These are phyloP conservation scores for Calocybe indica DNA, from an alignment of 768 basidiomycete genomes.

Conservation along the genomic window DNA sequence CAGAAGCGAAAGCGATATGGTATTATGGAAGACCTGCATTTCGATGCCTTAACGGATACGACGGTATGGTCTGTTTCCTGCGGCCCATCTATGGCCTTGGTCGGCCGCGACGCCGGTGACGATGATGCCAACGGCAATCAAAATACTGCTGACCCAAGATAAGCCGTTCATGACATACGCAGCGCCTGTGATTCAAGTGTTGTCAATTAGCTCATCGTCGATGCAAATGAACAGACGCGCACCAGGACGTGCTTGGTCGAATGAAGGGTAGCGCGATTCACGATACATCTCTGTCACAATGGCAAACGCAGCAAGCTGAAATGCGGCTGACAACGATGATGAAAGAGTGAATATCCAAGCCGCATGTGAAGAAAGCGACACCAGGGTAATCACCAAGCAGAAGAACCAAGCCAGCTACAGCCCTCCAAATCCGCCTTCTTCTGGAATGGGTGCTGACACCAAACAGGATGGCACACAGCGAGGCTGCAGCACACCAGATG, in stretches of 20 bases:
- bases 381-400: constrained; percentile 44
- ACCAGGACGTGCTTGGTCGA: constrained; percentile 60
- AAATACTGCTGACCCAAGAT: constrained; percentile 54
- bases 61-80: constrained; percentile 64
- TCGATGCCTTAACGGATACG: constrained; percentile 18
- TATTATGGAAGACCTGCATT: no score
- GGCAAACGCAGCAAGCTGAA: constrained; percentile 55
- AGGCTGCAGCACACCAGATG: constrained; percentile 55
- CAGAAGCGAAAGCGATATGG: no score
- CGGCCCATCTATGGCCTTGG: constrained; percentile 66
- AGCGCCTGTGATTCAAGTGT: constrained; percentile 33
- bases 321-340: constrained; percentile 42
- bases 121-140: constrained; percentile 49
- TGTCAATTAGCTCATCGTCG: not conserved
- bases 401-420: constrained; percentile 57
- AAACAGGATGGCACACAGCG: constrained; percentile 53
- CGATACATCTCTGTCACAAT: constrained; percentile 59
- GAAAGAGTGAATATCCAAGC: not conserved
- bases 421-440: constrained; percentile 71
- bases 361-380: not conserved
- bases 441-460: constrained; percentile 72
- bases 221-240: constrained; percentile 11
- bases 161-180: constrained; percentile 55
- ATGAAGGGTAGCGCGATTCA: constrained; percentile 37
- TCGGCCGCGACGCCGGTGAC: constrained; percentile 59